Conservation (phyloP, 176 grass and related monocot genomes). For the Elaeis guineensis region DNA sequence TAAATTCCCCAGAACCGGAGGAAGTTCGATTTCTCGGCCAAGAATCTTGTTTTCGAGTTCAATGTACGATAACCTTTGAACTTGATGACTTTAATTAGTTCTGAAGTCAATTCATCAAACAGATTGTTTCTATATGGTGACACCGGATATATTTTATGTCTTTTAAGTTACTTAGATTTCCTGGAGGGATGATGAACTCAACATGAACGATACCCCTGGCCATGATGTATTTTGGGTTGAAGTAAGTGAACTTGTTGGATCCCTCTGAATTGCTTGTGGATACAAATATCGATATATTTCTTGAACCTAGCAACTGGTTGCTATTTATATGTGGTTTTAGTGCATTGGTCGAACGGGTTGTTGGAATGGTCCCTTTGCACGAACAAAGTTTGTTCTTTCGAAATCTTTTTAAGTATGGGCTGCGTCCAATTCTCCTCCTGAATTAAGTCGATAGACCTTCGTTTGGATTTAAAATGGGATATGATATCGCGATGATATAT, state of each 20-base stretch:
- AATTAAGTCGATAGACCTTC: slow-evolving; percentile 97
- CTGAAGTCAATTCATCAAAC: not conserved
- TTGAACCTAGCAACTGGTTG: not conserved
- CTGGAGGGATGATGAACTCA: slow-evolving; percentile 88
- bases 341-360: slow-evolving; percentile 81
- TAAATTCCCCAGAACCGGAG: too few species aligned
- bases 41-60: too few species aligned
- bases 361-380: slow-evolving; percentile 61
- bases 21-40: too few species aligned
- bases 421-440: slow-evolving; percentile 85
- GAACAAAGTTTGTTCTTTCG: slow-evolving; percentile 95
- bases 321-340: not conserved
- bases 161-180: slow-evolving; percentile 85
- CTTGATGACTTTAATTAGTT: too few species aligned
- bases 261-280: not conserved
- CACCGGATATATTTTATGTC: not conserved
- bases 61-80: too few species aligned
- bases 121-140: not conserved
- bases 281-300: not conserved
- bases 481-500: not conserved
- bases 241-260: slow-evolving; percentile 29
- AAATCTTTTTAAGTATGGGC: slow-evolving; percentile 75
- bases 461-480: not conserved
- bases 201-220: slow-evolving; percentile 93
- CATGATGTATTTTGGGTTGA: slow-evolving; percentile 99